Percentiles rank a stretch among this genome's conserved stretches.
Conservation (phyloP, 2,329 filamentous ascomycete genomes). For the Hortaea sp. region DNA sequence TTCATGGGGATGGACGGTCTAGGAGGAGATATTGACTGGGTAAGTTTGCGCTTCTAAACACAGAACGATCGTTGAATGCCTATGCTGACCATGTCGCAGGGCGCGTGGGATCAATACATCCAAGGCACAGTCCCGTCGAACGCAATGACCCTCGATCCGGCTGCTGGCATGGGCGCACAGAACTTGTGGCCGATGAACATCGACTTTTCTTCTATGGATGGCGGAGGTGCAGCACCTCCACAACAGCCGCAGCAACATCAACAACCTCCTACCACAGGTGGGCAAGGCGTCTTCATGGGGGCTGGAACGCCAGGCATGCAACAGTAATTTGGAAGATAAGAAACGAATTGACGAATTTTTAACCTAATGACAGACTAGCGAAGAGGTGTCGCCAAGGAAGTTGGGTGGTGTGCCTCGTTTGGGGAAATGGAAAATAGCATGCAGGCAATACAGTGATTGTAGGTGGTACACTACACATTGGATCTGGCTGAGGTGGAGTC, state of each 20-base stretch:
- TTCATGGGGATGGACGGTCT: conserved; percentile 47
- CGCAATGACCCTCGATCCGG: conserved; percentile 23
- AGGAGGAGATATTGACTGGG: conserved; percentile 41
- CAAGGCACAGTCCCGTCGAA: conserved; percentile 40
- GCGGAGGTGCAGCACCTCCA: conserved; percentile 20
- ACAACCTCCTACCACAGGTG: conserved; percentile 7
- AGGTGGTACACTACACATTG: no score
- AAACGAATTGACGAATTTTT: no score
- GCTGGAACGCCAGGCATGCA: conserved; percentile 1
- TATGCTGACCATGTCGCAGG: conserved; percentile 29
- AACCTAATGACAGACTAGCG: no score
- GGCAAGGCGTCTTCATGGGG: conserved; percentile 2
- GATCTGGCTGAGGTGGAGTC: no score
- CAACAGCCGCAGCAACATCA: conserved; percentile 14
- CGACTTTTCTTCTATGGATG: conserved; percentile 8
- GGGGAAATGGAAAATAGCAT: no score
- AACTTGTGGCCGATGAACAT: conserved; percentile 34
- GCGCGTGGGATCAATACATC: conserved; percentile 60
- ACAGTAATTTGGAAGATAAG: neutral
- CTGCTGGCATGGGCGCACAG: conserved; percentile 24
- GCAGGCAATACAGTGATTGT: no score
- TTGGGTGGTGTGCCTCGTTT: no score
- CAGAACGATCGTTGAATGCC: neutral
- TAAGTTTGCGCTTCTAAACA: conserved; percentile 28
- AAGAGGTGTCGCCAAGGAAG: no score